Evolutionary conservation across 2,329 filamentous ascomycete genomes (phyloP).

Genomic region (Mycosphaerella sp.): DNA sequence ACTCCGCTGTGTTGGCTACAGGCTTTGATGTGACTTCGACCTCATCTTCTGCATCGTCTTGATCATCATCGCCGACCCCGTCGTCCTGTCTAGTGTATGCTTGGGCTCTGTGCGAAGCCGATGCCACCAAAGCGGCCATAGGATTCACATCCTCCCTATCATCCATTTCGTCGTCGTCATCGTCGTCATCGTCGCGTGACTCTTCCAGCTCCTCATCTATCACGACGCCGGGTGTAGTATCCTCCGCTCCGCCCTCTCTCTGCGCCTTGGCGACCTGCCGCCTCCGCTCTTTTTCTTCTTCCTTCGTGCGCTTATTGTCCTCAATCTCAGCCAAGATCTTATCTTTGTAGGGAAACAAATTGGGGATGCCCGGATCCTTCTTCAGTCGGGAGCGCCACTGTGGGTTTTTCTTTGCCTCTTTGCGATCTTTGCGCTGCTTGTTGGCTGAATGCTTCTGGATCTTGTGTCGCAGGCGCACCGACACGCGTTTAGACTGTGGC

Average conservation of each 20-base stretch:
- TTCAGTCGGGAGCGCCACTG: conserved; percentile 93
- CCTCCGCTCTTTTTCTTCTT: conserved; percentile 66
- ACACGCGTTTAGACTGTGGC: conserved; percentile 87
- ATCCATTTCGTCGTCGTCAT: conserved; percentile 53
- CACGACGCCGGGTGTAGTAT: conserved; percentile 45
- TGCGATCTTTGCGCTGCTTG: conserved; percentile 86
- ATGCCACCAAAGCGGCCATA: conserved; percentile 85
- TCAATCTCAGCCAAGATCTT: conserved; percentile 92
- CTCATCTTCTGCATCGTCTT: conserved; percentile 53
- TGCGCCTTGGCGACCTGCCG: conserved; percentile 59
- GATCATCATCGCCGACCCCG: conserved; percentile 52
- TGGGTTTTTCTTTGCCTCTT: conserved; percentile 90
- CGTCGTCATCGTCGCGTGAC: conserved; percentile 45
- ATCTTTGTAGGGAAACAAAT: conserved; percentile 96
- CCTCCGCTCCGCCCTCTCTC: conserved; percentile 33
- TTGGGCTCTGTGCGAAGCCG: conserved; percentile 71
- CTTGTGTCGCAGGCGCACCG: conserved; percentile 86
- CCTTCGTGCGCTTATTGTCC: conserved; percentile 72
- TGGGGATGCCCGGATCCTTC: conserved; percentile 97
- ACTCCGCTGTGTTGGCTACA: conserved; percentile 1
- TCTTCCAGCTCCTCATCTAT: conserved; percentile 43
- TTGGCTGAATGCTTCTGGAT: conserved; percentile 86
- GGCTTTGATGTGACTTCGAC: conserved; percentile 37
- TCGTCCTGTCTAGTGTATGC: conserved; percentile 55
- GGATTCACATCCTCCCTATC: conserved; percentile 68